phyloP scores from a whole-genome alignment of 768 basidiomycete species.

The Sporobolomyces phaffii region DNA sequence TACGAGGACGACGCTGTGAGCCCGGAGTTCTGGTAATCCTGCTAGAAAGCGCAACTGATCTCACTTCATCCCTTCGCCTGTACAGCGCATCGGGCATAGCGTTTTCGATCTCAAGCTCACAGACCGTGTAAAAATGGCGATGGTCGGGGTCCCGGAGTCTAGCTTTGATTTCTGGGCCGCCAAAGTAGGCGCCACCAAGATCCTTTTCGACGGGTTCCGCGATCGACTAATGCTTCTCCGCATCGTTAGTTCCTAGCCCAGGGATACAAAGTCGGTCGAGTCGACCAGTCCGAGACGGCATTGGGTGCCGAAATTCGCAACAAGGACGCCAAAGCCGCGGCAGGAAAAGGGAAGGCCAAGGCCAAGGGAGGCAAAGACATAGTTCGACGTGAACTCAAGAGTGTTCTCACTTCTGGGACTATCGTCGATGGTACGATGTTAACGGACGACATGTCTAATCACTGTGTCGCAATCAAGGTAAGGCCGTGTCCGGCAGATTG shows the following conservation, averaged over 20 bases:
- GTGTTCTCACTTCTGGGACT: slow-evolving; percentile 94
- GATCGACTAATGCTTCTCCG: neutral
- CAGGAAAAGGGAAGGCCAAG: slow-evolving; percentile 47
- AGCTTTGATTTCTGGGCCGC: slow-evolving; percentile 90
- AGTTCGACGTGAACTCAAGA: slow-evolving; percentile 82
- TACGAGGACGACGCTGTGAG: slow-evolving; percentile 49
- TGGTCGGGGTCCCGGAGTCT: slow-evolving; percentile 95
- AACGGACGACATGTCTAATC: slow-evolving; percentile 86
- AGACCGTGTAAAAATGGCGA: slow-evolving; percentile 93
- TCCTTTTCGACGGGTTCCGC: neutral
- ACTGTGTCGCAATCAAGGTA: slow-evolving; percentile 80
- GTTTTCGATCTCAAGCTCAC: slow-evolving; percentile 83
- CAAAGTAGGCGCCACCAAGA: slow-evolving; percentile 49
- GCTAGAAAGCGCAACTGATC: too few relatives aligned
- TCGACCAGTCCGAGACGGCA: slow-evolving; percentile 94
- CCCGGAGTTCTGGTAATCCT: too few relatives aligned
- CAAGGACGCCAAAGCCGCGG: slow-evolving; percentile 61
- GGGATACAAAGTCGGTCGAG: slow-evolving; percentile 89
- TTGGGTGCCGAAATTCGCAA: slow-evolving; percentile 94
- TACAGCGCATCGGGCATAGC: slow-evolving; percentile 70
- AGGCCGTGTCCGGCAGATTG: too few relatives aligned
- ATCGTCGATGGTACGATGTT: slow-evolving; percentile 84
- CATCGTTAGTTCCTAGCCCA: slow-evolving; percentile 32
- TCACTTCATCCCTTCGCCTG: neutral
- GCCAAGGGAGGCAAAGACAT: slow-evolving; percentile 57